phyloP scores from a whole-genome alignment of 495 filamentous ascomycete species.

The Cercophora newfieldiana region DNA sequence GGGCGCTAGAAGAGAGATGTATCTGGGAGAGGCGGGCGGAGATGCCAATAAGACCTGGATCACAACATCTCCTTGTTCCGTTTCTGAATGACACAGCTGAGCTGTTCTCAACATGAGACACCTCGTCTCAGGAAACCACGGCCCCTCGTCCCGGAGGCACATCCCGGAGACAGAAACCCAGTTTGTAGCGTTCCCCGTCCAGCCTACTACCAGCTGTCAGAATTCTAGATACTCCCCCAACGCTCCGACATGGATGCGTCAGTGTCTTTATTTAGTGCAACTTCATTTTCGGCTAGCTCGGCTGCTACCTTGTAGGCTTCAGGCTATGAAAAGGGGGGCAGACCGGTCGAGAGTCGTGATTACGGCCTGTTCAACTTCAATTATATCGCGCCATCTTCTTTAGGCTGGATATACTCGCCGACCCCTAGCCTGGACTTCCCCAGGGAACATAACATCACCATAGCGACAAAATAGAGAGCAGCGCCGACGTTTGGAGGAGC shows the following conservation, averaged over 20 bases:
- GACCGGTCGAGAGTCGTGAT: not conserved
- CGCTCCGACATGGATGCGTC: not conserved
- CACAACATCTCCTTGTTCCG: not conserved
- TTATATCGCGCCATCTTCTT: not conserved
- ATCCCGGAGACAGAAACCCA: not conserved
- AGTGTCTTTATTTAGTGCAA: constrained; percentile 6
- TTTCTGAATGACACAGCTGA: not conserved
- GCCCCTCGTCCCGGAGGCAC: not conserved
- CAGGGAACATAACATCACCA: not conserved
- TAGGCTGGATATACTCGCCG: not conserved
- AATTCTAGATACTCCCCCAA: not conserved
- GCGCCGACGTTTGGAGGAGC: too few species aligned
- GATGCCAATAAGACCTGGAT: not conserved
- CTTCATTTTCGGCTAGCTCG: constrained; percentile 8
- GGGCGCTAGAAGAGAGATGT: not conserved
- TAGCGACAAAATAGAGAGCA: too few species aligned
- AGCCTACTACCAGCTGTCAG: not conserved
- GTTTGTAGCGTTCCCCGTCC: not conserved
- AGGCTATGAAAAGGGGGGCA: too few species aligned
- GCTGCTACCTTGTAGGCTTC: not conserved
- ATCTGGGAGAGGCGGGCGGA: not conserved
- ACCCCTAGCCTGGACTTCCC: not conserved
- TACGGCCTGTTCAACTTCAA: not conserved
- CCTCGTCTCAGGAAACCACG: not conserved
- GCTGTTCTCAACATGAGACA: not conserved